Conservation (phyloP, 345 rosid species). For the Eucalyptus decipiens region DNA sequence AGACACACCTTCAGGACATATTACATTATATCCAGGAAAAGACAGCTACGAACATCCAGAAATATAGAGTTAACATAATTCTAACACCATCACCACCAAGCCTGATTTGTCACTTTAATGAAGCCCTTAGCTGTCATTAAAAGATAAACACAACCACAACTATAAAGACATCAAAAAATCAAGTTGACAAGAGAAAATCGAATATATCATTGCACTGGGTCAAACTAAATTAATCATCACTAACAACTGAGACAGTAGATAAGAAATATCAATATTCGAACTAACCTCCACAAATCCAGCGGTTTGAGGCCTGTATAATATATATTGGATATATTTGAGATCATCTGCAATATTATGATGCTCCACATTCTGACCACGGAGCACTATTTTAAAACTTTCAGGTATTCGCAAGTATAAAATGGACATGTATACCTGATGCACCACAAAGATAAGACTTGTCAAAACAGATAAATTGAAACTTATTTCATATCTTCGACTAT, state of each 20-base stretch:
- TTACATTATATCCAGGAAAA: background rate
- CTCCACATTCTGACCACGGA: constrained; percentile 69
- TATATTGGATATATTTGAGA: constrained; percentile 68
- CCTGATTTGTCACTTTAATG: background rate
- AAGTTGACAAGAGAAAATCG: background rate
- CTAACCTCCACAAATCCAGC: constrained; percentile 61
- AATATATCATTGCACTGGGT: background rate
- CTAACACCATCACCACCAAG: background rate
- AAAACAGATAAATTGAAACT: background rate
- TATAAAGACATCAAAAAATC: background rate
- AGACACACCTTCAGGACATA: background rate
- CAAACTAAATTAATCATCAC: background rate
- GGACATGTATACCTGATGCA: constrained; percentile 61
- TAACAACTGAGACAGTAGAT: background rate
- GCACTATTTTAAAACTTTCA: constrained; percentile 43
- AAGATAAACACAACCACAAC: background rate
- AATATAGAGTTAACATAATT: background rate
- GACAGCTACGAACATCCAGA: background rate
- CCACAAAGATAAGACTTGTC: background rate
- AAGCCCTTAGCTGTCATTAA: background rate
- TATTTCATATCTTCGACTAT: background rate
- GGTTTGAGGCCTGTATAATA: constrained; percentile 71
- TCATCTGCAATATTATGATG: constrained; percentile 85
- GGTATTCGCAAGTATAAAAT: constrained; percentile 83
- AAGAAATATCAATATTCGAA: background rate